Evolutionary conservation across 164 flowering plant species (phyloP).

Genomic region (Warburgia ugandensis): DNA sequence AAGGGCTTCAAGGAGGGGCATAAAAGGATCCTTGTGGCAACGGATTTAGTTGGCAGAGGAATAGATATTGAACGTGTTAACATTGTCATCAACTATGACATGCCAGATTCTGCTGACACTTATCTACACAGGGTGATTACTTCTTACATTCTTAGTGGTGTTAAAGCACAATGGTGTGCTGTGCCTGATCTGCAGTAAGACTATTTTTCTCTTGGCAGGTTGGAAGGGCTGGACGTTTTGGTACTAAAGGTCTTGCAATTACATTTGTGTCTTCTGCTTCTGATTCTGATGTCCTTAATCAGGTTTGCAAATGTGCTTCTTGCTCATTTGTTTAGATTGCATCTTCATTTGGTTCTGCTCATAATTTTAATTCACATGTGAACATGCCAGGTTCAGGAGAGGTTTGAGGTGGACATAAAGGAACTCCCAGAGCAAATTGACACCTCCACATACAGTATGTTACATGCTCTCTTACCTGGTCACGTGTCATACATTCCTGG

Average conservation of each 20-base stretch:
- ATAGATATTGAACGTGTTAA: conserved; percentile 96
- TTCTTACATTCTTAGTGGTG: neutral
- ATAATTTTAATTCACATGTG: neutral
- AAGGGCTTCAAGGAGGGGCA: conserved; percentile 94
- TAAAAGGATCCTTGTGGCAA: conserved; percentile 91
- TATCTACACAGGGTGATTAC: conserved; percentile 75
- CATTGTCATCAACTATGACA: conserved; percentile 96
- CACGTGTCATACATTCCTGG: too few relatives aligned
- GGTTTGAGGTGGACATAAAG: conserved; percentile 96
- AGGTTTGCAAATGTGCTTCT: conserved; percentile 32
- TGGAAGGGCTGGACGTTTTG: conserved; percentile 97
- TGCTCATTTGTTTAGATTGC: neutral
- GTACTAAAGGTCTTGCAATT: conserved; percentile 95
- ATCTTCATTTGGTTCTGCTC: neutral
- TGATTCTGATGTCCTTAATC: conserved; percentile 91
- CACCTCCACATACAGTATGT: conserved; percentile 94
- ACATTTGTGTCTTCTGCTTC: conserved; percentile 90
- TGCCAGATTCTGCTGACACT: conserved; percentile 99
- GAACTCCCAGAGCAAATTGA: conserved; percentile 99
- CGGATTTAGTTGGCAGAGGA: conserved; percentile 97
- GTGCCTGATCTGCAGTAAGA: neutral
- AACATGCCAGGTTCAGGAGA: conserved; percentile 69
- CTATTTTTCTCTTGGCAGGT: conserved; percentile 37
- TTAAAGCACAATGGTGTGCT: too few relatives aligned
- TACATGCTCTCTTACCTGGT: neutral